Evolutionary conservation across 345 rosid genomes (phyloP).

Genomic region (Eucalyptus sp.): DNA sequence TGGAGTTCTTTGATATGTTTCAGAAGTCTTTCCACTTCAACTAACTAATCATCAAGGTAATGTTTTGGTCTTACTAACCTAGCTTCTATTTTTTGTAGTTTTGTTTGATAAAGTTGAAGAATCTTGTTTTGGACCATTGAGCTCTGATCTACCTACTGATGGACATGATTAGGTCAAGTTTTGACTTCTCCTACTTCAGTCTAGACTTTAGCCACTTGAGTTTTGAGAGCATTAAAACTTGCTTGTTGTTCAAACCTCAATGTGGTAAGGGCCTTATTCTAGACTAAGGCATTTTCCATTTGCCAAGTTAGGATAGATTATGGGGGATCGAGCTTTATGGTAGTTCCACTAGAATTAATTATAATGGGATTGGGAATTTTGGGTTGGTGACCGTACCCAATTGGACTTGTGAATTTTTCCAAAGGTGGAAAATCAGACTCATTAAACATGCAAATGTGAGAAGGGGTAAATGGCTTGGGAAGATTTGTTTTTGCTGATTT

Average conservation of each 20-base stretch:
- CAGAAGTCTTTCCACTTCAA: background rate
- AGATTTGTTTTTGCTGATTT: background rate
- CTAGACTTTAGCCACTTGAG: background rate
- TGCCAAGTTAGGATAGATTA: background rate
- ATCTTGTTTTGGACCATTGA: background rate
- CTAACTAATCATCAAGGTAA: background rate
- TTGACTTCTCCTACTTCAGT: background rate
- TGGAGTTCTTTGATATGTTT: no score
- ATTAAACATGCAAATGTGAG: background rate
- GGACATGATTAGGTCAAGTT: background rate
- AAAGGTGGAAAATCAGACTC: background rate
- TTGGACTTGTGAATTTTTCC: background rate
- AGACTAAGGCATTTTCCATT: background rate
- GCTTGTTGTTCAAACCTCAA: background rate
- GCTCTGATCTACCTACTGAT: accelerated
- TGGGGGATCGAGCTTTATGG: background rate
- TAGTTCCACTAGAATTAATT: background rate
- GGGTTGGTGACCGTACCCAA: background rate
- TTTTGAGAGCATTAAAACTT: background rate
- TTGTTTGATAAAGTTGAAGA: background rate
- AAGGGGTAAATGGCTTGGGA: background rate
- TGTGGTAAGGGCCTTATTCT: background rate
- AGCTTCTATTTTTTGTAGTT: background rate
- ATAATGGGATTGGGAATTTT: background rate
- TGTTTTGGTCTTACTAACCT: background rate